Evolutionary conservation across 768 basidiomycete species (phyloP).

Genomic region (Lactifluus hygrophoroides): DNA sequence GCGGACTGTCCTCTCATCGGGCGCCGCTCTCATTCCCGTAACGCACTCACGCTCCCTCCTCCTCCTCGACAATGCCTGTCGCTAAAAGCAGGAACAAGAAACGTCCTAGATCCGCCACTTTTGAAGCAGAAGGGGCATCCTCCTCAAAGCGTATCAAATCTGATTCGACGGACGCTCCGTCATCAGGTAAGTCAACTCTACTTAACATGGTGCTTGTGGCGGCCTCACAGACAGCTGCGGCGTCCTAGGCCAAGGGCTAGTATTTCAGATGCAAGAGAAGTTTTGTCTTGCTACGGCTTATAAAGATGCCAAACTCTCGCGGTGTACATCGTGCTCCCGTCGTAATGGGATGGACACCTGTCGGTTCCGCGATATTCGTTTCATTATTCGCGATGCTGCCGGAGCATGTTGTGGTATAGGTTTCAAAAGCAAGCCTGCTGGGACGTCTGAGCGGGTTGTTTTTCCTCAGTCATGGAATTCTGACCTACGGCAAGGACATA

Average conservation of each 20-base stretch:
- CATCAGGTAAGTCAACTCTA: slow-evolving; percentile 1
- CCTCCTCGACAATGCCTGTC: slow-evolving; percentile 6
- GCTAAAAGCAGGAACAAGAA: slow-evolving; percentile 13
- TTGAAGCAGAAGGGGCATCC: slow-evolving; percentile 1
- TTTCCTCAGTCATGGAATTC: slow-evolving; percentile 11
- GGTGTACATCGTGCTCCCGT: slow-evolving; percentile 75
- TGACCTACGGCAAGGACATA: slow-evolving; percentile 38
- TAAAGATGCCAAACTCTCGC: slow-evolving; percentile 43
- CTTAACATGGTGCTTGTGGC: slow-evolving; percentile 1
- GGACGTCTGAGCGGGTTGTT: slow-evolving; percentile 1
- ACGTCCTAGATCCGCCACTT: slow-evolving; percentile 2
- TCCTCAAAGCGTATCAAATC: slow-evolving; percentile 16
- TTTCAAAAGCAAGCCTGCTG: slow-evolving; percentile 30
- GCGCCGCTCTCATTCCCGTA: not conserved
- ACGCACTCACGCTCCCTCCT: not conserved
- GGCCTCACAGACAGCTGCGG: slow-evolving; percentile 1
- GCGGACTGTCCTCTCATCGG: not conserved
- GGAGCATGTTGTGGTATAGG: slow-evolving; percentile 53
- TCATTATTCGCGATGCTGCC: slow-evolving; percentile 54
- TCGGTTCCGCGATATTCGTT: slow-evolving; percentile 73
- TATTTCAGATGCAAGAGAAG: slow-evolving; percentile 13
- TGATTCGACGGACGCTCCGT: slow-evolving; percentile 7
- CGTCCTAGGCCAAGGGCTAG: not conserved
- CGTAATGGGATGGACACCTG: slow-evolving; percentile 83
- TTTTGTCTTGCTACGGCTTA: slow-evolving; percentile 15